Base-by-base conservation (phyloP, 257 asterid genomes). In the Anisodus tanguticus region DNA sequence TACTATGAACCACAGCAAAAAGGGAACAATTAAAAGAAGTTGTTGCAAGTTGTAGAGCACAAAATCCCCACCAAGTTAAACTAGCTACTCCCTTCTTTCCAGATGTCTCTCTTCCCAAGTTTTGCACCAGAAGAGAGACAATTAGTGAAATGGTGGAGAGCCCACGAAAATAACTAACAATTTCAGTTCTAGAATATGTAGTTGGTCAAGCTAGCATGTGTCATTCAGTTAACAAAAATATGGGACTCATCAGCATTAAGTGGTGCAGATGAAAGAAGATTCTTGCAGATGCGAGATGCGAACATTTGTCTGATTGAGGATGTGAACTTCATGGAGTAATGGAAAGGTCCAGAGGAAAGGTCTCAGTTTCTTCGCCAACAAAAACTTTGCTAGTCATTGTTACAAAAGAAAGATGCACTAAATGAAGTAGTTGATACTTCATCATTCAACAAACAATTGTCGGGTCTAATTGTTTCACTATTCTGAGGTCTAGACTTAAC, bases 141-240 rank as follows among this genome's bases (percentile, higher is more conserved):
- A 78, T 81, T 63, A 2, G 43, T 63, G 84, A 45, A 76, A 55
- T 82, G 84, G 77, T 84, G 84, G 83, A 72, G 72, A 3, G 68
- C 60, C 82, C 85, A 81, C 53, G 82, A 80, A 67, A 89, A 82
- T 9, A 77, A 87, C 86, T 55, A 79, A 79, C 85, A 84, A 79
- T 76, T 70, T 57, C 55, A 81, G 68, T 11, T 68, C 86, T 72
- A 84, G 64, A 63, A 68, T 67, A 74, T 49, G 77, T 7, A 80
- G 54, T 58, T 82, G 19, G 22, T 43, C 85, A 70, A 41, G 67
- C 39, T 41, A 47, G 53, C 26, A 66, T 37, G 72, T 19, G 35
- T 59, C 55, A 78, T 79, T 43, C 81, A 83, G 19, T 63, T 57
- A 45, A 17, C 35, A 60, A 9, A 51, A 58, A 45, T 16, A 63